Evolutionary conservation across 2,329 filamentous ascomycete species (phyloP), one percentile per base, ranked within the genome.

Genomic region (Neonectria sp.): DNA sequence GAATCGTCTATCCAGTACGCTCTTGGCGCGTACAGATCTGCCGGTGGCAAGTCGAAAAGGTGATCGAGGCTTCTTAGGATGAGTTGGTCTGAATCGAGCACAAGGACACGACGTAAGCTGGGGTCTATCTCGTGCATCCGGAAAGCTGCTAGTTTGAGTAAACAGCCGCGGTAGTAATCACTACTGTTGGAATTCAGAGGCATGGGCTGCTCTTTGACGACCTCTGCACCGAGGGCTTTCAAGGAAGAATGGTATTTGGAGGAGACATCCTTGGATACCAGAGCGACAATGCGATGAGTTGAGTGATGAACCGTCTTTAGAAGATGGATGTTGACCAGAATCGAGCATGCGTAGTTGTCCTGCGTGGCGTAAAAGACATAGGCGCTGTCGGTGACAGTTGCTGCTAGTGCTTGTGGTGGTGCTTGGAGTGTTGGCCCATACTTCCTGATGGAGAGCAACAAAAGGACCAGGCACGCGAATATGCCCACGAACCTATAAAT

Each of bases 361-460:
- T 67, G 51, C 4, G 67, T 67, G 21, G 71, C 71, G 60, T 73
- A 73, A 43, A 73, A 73, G 49, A 69, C 62, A 15, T 69, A 72
- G 46, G 69, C 65, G 53, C 70, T 70, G 8, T 60, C 31, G 12
- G 31, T 60, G 25, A 51, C 40, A 21, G 40, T 55, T 43, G 40
- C 40, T 4, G 40, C 21, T 17, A 24, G 49, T 37, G 46, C 35
- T 45, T 29, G 33, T 27, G 51, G 46, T 49, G 35, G 63, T 17
- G 51, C 33, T 25, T 24, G 27, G 15, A 13, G 27, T 13, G 43
- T 37, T 8, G 33, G 43, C 3, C 27, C 53, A 55, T 63, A 57
- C 3, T 53, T 46, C 0, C 53, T 8, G 1, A 24, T 27, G 11
- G 57, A 4, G n/a, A 48, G 43, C 15, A 63, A n/a, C 4, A 66